A percentile compares a stretch with the other conserved stretches of the same genome.
These are phyloP conservation scores for Symbiodinium pilosum DNA, from an alignment of 73 alveolate genomes.

Conservation along the genomic window DNA sequence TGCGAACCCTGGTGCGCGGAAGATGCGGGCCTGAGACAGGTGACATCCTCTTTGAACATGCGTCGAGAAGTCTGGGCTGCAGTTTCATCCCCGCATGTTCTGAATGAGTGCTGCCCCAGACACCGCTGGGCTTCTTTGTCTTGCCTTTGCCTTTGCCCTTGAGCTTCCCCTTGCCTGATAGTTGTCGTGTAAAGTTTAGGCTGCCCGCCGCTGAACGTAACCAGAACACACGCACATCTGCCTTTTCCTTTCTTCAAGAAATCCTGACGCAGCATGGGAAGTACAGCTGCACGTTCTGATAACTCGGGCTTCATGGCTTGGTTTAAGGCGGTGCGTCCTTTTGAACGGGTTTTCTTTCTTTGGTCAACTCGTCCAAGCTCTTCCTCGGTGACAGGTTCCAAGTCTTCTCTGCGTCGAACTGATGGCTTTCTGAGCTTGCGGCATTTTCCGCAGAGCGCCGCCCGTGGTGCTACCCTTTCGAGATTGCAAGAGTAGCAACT, in stretches of 20 bases:
- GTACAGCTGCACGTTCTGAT: not conserved
- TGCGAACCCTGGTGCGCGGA: conserved; percentile 65
- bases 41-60: not conserved
- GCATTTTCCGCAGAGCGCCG: not conserved
- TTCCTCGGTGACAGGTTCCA: conserved; percentile 46
- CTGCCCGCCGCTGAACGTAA: too few species aligned
- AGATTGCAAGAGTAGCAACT: not conserved
- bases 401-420: not conserved
- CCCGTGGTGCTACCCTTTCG: not conserved
- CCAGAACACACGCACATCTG: too few species aligned
- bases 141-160: conserved; percentile 83
- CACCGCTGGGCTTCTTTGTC: conserved; percentile 48
- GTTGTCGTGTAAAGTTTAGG: too few species aligned
- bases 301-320: not conserved
- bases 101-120: not conserved
- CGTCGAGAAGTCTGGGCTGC: not conserved
- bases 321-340: not conserved
- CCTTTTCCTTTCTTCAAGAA: conserved; percentile 79
- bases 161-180: conserved; percentile 20
- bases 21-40: conserved; percentile 58
- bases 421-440: not conserved
- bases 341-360: conserved; percentile 28
- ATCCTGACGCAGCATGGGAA: not conserved
- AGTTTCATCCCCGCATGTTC: not conserved
- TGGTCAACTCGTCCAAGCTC: conserved; percentile 80